phyloP scores from a whole-genome alignment of 805 yeast genomes.

The Candida broadrunensis region DNA sequence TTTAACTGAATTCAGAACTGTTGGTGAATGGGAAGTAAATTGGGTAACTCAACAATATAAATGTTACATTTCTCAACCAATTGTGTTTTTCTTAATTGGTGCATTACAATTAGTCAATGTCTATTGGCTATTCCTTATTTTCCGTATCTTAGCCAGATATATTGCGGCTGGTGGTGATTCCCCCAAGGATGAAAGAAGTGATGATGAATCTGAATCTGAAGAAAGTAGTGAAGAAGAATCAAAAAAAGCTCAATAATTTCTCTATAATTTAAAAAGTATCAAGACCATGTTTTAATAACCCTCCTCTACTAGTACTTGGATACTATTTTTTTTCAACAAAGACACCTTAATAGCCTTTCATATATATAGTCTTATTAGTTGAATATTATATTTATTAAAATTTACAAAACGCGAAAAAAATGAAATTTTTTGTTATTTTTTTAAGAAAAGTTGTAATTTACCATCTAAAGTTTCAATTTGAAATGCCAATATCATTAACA shows the following conservation, averaged over 20 bases:
- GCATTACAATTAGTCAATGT: conserved; percentile 83
- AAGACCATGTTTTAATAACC: no score
- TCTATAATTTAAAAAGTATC: no score
- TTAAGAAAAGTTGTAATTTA: no score
- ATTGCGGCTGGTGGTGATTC: conserved; percentile 43
- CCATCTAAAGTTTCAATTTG: no score
- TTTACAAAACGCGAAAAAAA: no score
- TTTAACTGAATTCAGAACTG: conserved; percentile 79
- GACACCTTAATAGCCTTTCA: no score
- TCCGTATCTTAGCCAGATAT: conserved; percentile 72
- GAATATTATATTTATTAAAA: no score
- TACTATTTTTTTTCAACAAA: no score
- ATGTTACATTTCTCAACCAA: conserved; percentile 92
- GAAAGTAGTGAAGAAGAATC: conserved; percentile 15
- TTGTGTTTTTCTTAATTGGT: conserved; percentile 72
- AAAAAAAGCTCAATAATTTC: conserved; percentile 12
- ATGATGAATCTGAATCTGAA: conserved; percentile 56
- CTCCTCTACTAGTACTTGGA: no score
- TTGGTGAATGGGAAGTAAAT: conserved; percentile 77
- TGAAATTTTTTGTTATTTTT: no score
- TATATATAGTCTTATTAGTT: no score
- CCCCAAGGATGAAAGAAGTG: conserved; percentile 81
- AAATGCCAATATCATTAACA: neutral
- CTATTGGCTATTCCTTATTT: conserved; percentile 83
- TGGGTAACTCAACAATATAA: conserved; percentile 93